Percentiles rank a stretch among this genome's conserved stretches.
These are phyloP conservation scores for Cladosporium sp. DNA, from an alignment of 2,329 filamentous ascomycete species.

Conservation along the genomic window DNA sequence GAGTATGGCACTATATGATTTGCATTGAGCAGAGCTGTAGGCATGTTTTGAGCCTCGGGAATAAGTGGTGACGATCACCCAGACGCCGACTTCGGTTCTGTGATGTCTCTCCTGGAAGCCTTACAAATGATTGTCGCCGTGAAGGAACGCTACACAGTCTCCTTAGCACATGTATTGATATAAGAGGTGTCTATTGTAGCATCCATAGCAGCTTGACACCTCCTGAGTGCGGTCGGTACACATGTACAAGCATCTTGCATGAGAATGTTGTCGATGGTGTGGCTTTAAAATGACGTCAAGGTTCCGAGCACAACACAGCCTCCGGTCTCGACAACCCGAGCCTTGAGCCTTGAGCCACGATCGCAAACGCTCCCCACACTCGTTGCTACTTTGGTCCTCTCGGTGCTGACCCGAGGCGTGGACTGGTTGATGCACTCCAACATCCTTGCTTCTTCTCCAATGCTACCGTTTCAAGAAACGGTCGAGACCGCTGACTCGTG, in stretches of 20 bases:
- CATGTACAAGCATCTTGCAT: too few relatives aligned
- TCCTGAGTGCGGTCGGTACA: too few relatives aligned
- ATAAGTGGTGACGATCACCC: conserved; percentile 4
- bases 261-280: too few relatives aligned
- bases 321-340: too few relatives aligned
- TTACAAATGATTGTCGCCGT: neutral
- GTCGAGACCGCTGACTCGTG: neutral
- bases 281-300: neutral
- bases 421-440: neutral
- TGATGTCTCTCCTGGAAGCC: neutral
- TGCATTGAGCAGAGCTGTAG: neutral
- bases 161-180: too few relatives aligned
- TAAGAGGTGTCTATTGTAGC: too few relatives aligned
- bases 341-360: neutral
- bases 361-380: neutral
- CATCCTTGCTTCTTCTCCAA: neutral
- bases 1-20: neutral
- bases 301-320: neutral
- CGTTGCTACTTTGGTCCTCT: neutral
- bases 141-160: too few relatives aligned
- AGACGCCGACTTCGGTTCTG: conserved; percentile 9
- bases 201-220: too few relatives aligned
- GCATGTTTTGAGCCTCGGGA: conserved; percentile 5
- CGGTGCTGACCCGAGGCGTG: neutral
- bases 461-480: neutral